Base-by-base conservation (phyloP, 116 monocot species). In the Trichopus zeylanicus region DNA sequence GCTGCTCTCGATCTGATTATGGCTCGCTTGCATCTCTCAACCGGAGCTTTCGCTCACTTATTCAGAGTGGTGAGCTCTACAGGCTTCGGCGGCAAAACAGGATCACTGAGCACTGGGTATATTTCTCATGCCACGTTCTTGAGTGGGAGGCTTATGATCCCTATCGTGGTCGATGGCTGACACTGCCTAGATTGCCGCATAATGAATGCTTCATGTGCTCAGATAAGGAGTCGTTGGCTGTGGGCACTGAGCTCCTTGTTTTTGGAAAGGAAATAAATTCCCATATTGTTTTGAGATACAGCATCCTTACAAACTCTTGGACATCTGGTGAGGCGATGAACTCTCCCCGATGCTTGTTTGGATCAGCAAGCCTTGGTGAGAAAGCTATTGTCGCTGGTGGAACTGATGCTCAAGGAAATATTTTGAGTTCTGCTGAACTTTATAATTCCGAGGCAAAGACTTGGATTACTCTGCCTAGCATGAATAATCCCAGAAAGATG, bases 101-200 rank as follows among this genome's bases (percentile, higher is more conserved):
- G 19, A 77, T 97, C 25, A 29, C 67, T 1, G 97, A 97, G 70
- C 84, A 84, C 32, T 91, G 91, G 91, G 74, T 97, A 0, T 97
- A 91, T 49, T 83, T 95, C 64, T 90, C 90, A 1, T 95, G 95
- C 70, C 79, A 74, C 42, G 59, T 90, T 10, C 71, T 66, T 6
- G 90, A 87, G 42, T 95, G 95, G 95, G 86, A 78, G 15, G 80
- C 90, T 13, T 95, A 76, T 42, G 95, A 95, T 55, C 95, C 95
- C 1, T 58, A 72, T 32, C 52, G 72, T 26, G 27, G 59, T 0
- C 75, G 87, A 7, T 95, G 95, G 95, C 81, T 86, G 59, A 76
- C 58, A n/a, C 74, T 95, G 24, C 95, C 95, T 27, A 75, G 72
- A 59, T 86, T 95, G 76, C 84, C 84, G 0, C 73, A 66, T 13